Evolutionary conservation across 225 moss, liverwort and hornwort species (phyloP).

Genomic region (Anthoceros angustus): DNA sequence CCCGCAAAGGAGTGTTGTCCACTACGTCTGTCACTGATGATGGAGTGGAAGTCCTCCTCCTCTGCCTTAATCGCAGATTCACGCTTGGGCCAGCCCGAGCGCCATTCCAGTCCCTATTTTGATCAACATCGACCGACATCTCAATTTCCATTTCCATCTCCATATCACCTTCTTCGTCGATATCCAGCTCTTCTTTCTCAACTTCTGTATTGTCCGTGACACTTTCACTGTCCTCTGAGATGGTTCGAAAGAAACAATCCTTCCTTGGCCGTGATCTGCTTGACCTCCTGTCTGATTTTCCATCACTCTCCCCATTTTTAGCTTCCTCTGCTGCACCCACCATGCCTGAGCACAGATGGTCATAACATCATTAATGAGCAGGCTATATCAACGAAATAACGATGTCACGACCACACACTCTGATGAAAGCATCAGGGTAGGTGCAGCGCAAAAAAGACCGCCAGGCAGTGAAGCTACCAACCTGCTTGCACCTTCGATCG

Average conservation of each 20-base stretch:
- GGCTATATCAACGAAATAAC: neutral
- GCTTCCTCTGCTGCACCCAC: conserved; percentile 48
- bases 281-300: conserved; percentile 21
- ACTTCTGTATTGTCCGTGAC: conserved; percentile 43
- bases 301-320: conserved; percentile 29
- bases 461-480: conserved; percentile 5
- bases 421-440: neutral
- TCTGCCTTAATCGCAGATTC: conserved; percentile 34
- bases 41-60: conserved; percentile 17
- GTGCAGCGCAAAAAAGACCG: neutral
- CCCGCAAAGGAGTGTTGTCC: neutral
- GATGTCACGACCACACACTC: neutral
- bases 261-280: conserved; percentile 61
- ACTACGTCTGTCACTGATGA: conserved; percentile 12
- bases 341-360: neutral
- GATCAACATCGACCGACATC: conserved; percentile 60
- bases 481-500: conserved; percentile 76
- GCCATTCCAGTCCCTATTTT: conserved; percentile 49
- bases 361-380: neutral
- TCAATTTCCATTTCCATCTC: conserved; percentile 95
- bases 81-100: conserved; percentile 49
- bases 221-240: conserved; percentile 37
- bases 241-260: conserved; percentile 61
- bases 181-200: conserved; percentile 59
- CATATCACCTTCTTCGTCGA: conserved; percentile 47